These are phyloP conservation scores for Pseudogymnoascus sp. DNA, from an alignment of 2,329 filamentous ascomycete genomes.

Conservation along the genomic window DNA sequence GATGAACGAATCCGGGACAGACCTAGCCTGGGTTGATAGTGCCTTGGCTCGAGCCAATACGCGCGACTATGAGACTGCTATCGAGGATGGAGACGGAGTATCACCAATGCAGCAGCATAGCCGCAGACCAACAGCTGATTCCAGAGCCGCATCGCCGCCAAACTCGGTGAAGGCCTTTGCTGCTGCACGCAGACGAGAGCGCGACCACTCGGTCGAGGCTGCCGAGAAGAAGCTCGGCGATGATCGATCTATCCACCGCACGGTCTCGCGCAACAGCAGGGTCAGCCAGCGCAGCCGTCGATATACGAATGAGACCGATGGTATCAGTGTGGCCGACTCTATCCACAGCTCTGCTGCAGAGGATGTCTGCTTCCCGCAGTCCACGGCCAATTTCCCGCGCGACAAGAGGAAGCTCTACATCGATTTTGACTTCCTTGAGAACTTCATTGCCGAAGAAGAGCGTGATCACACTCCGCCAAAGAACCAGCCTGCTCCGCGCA, in stretches of 20 bases:
- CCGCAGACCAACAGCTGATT: slow-evolving; percentile 46
- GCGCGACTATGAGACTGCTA: slow-evolving; percentile 59
- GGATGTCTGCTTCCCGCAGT: slow-evolving; percentile 79
- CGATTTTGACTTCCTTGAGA: slow-evolving; percentile 89
- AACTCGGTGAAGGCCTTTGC: slow-evolving; percentile 98
- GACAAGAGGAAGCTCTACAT: slow-evolving; percentile 73
- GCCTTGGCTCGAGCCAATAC: slow-evolving; percentile 40
- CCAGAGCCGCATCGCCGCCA: slow-evolving; percentile 72
- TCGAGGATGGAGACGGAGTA: slow-evolving; percentile 39
- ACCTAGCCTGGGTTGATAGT: slow-evolving; percentile 34
- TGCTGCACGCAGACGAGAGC: slow-evolving; percentile 75
- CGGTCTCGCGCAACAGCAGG: slow-evolving; percentile 54
- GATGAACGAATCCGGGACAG: slow-evolving; percentile 21
- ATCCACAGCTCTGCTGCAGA: slow-evolving; percentile 65
- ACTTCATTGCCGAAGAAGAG: slow-evolving; percentile 64
- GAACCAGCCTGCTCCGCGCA: slow-evolving; percentile 24
- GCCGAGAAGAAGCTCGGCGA: slow-evolving; percentile 29
- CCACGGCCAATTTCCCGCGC: slow-evolving; percentile 54
- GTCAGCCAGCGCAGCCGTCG: slow-evolving; percentile 44
- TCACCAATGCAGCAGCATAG: slow-evolving; percentile 38
- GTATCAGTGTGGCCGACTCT: slow-evolving; percentile 50
- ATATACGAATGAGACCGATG: slow-evolving; percentile 53
- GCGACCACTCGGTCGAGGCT: slow-evolving; percentile 49
- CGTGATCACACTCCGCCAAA: slow-evolving; percentile 32
- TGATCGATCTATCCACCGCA: slow-evolving; percentile 55